A percentile compares a stretch with the other conserved stretches of the same genome.
Evolutionary conservation across 2,329 filamentous ascomycete species (phyloP).

Genomic region (Neofusicoccum laricinum): DNA sequence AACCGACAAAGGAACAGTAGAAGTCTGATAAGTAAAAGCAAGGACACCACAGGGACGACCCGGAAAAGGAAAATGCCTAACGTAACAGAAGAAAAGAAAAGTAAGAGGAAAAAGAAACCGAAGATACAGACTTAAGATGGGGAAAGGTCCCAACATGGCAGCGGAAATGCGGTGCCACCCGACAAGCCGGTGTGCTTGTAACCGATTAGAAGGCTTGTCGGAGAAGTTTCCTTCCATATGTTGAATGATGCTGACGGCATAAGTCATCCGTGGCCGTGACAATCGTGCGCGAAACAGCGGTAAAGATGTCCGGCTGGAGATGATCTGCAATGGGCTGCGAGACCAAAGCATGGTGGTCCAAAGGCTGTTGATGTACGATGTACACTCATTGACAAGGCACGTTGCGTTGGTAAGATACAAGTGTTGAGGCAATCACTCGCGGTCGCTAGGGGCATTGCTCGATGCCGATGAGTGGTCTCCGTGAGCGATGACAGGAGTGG

Average conservation of each 20-base stretch:
- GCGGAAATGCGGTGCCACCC: constrained; percentile 11
- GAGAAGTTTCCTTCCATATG: constrained; percentile 13
- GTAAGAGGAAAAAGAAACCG: constrained; percentile 9
- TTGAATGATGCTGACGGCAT: background rate
- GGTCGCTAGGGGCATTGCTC: constrained; percentile 17
- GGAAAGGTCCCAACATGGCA: constrained; percentile 16
- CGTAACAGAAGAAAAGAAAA: constrained; percentile 10
- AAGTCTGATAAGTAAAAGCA: constrained; percentile 5
- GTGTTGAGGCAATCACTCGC: constrained; percentile 7
- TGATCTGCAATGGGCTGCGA: constrained; percentile 4
- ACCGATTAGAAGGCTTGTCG: constrained; percentile 15
- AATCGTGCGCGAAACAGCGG: background rate
- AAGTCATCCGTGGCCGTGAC: constrained; percentile 1
- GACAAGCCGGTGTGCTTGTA: constrained; percentile 7
- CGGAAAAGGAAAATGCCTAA: background rate
- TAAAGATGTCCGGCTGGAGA: constrained; percentile 7
- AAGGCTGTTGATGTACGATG: constrained; percentile 10
- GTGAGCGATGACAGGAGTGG: constrained; percentile 16
- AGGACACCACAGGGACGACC: background rate
- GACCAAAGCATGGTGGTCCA: constrained; percentile 11
- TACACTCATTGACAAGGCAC: constrained; percentile 13
- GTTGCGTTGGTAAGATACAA: background rate
- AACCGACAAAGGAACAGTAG: constrained; percentile 9
- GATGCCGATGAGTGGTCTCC: constrained; percentile 17
- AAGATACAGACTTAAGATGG: constrained; percentile 14